phyloP scores from a whole-genome alignment of 805 yeast genomes.

The Metschnikowia shivogae region DNA sequence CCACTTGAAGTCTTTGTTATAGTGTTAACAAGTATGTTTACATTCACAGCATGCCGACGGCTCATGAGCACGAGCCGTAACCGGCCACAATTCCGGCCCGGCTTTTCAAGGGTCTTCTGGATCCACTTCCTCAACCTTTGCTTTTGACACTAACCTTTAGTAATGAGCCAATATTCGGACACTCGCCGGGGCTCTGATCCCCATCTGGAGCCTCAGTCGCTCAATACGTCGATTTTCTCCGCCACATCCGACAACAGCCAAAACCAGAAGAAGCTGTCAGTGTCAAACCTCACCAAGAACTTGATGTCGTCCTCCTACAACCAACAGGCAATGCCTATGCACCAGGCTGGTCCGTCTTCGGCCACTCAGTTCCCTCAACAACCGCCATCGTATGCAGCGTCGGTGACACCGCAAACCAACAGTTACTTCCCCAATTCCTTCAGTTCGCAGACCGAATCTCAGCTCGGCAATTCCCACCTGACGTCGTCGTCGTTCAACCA shows the following conservation, averaged over 20 bases:
- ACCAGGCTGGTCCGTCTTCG: conserved; percentile 4
- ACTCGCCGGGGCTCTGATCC: conserved; percentile 9
- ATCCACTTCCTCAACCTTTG: neutral
- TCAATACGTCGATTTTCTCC: conserved; percentile 2
- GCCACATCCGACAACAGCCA: conserved; percentile 2
- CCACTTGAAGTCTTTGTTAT: conserved; percentile 3
- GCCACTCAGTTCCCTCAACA: conserved; percentile 12
- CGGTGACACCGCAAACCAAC: conserved; percentile 12
- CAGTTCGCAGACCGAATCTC: conserved; percentile 10
- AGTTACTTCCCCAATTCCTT: conserved; percentile 6
- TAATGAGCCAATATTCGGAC: conserved; percentile 12
- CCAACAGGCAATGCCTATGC: neutral
- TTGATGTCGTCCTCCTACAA: conserved; percentile 21
- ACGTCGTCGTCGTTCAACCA: conserved; percentile 11
- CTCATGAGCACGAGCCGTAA: neutral
- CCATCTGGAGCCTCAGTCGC: conserved; percentile 6
- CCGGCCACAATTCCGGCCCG: neutral
- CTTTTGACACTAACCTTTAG: conserved; percentile 3
- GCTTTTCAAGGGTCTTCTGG: neutral
- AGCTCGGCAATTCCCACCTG: conserved; percentile 9
- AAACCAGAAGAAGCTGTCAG: conserved; percentile 13
- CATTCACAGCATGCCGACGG: neutral
- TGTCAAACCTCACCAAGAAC: conserved; percentile 34
- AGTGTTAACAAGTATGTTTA: conserved; percentile 5
- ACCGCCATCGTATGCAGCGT: conserved; percentile 19